Evolutionary conservation across 192 early-diverging fungal genomes (phyloP).

Genomic region (Backusella sp.): DNA sequence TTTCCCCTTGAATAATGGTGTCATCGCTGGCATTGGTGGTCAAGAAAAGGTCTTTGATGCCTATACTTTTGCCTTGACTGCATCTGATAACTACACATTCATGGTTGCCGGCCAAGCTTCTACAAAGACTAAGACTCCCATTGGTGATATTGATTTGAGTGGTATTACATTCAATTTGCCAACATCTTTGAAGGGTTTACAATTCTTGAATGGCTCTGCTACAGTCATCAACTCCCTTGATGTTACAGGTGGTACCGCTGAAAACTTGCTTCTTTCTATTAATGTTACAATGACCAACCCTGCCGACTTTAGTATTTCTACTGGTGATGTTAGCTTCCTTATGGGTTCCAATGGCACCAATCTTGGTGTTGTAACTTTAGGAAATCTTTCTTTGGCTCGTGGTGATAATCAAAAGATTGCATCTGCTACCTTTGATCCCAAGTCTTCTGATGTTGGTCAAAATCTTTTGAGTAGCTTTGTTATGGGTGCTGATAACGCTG

Average conservation of each 20-base stretch:
- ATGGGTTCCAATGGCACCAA: conserved; percentile 40
- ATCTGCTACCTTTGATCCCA: conserved; percentile 43
- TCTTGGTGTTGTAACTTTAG: conserved; percentile 48
- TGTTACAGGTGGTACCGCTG: conserved; percentile 50
- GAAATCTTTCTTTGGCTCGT: conserved; percentile 38
- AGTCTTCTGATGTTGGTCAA: conserved; percentile 40
- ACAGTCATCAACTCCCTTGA: conserved; percentile 48
- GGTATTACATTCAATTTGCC: conserved; percentile 54
- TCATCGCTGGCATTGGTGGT: conserved; percentile 40
- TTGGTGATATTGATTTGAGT: conserved; percentile 49
- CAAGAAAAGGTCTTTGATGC: conserved; percentile 46
- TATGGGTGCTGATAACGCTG: conserved; percentile 38
- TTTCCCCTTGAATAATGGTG: conserved; percentile 45
- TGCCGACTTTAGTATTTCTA: conserved; percentile 39
- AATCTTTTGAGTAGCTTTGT: conserved; percentile 48
- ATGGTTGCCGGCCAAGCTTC: conserved; percentile 47
- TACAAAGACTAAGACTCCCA: conserved; percentile 47
- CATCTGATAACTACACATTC: conserved; percentile 35
- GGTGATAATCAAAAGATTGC: conserved; percentile 37
- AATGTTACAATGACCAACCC: conserved; percentile 44
- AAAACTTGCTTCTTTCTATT: conserved; percentile 37
- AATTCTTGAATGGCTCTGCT: conserved; percentile 50
- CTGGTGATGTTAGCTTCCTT: conserved; percentile 48
- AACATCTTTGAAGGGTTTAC: conserved; percentile 49
- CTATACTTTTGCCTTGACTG: conserved; percentile 46